These are phyloP conservation scores for Globisporangium yorkense DNA, from an alignment of 352 stramenopile genomes.

Conservation along the genomic window DNA sequence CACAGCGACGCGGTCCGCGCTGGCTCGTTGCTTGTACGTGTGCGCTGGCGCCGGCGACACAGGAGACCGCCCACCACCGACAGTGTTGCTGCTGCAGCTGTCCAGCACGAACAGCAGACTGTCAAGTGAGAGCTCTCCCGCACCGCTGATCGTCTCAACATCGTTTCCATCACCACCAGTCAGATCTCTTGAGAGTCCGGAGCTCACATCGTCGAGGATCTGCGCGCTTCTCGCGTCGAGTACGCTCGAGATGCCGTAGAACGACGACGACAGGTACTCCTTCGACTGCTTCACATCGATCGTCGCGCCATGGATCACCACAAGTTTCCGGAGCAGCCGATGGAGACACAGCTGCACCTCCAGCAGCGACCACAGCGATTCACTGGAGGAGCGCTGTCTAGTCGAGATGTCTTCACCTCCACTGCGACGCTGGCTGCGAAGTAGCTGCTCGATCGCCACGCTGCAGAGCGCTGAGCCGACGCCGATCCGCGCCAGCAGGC, in stretches of 20 bases:
- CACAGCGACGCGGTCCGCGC: slow-evolving; percentile 6
- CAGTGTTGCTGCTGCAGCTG: slow-evolving; percentile 20
- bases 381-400: background rate
- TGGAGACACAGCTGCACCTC: slow-evolving; percentile 53
- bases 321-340: slow-evolving; percentile 36
- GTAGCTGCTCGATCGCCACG: slow-evolving; percentile 29
- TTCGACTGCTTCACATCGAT: slow-evolving; percentile 31
- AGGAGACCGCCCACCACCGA: background rate
- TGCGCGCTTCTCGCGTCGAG: slow-evolving; percentile 17
- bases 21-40: background rate
- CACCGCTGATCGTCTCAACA: background rate
- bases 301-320: slow-evolving; percentile 11
- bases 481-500: slow-evolving; percentile 35
- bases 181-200: background rate
- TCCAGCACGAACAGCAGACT: slow-evolving; percentile 32
- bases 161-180: background rate
- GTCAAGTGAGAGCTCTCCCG: slow-evolving; percentile 29
- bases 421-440: background rate
- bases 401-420: background rate
- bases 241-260: slow-evolving; percentile 29
- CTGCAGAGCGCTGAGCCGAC: slow-evolving; percentile 49
- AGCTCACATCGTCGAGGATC: slow-evolving; percentile 7
- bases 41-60: slow-evolving; percentile 1
- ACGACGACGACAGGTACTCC: slow-evolving; percentile 22
- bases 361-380: slow-evolving; percentile 43